A percentile compares a stretch with the other conserved stretches of the same genome.
These are phyloP conservation scores for Myochromella boudieri DNA, from an alignment of 768 basidiomycete genomes.

Conservation along the genomic window DNA sequence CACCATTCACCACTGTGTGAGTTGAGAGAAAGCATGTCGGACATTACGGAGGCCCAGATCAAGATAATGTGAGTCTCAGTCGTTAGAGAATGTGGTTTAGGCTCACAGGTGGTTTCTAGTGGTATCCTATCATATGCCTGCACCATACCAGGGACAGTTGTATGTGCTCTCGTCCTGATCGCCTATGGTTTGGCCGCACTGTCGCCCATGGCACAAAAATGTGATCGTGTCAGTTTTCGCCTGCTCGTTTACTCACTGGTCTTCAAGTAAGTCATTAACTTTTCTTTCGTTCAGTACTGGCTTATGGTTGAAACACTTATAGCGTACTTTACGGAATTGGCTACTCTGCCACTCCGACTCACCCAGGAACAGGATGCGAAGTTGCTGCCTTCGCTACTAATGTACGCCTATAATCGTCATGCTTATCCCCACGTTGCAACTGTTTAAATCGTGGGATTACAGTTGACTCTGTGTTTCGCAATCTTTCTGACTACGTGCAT, in stretches of 20 bases:
- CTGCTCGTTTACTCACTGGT: constrained; percentile 9
- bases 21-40: background rate
- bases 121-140: constrained; percentile 6
- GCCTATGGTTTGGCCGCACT: constrained; percentile 8
- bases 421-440: background rate
- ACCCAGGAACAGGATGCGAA: constrained; percentile 12
- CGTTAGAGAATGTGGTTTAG: too few relatives aligned
- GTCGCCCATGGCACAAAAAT: background rate
- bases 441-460: background rate
- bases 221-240: constrained; percentile 17
- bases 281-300: background rate
- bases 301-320: background rate
- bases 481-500: constrained; percentile 24
- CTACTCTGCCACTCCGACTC: constrained; percentile 13
- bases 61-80: constrained; percentile 1
- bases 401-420: too few relatives aligned
- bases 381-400: constrained; percentile 22
- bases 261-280: constrained; percentile 9
- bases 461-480: constrained; percentile 21
- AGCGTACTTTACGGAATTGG: constrained; percentile 24
- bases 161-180: constrained; percentile 9
- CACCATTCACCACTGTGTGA: background rate
- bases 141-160: constrained; percentile 11
- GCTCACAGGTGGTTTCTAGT: background rate
- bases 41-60: constrained; percentile 3